Evolutionary conservation across 768 basidiomycete species (phyloP).

Genomic region (Boletus coccyginus): DNA sequence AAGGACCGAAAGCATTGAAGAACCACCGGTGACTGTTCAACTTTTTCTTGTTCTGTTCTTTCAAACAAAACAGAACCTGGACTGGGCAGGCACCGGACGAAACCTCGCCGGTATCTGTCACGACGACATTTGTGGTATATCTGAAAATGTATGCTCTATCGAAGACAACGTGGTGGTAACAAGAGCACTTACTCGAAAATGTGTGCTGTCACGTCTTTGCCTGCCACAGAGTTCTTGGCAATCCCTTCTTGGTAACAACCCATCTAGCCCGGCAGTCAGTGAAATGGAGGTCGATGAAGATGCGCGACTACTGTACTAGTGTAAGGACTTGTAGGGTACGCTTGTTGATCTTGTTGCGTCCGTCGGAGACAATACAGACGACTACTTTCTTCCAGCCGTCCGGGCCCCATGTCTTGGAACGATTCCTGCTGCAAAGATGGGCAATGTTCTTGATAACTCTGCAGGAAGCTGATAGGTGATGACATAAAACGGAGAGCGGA

Average conservation of each 20-base stretch:
- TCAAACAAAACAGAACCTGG: constrained; percentile 87
- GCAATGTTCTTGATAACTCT: constrained; percentile 87
- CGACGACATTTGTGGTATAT: constrained; percentile 77
- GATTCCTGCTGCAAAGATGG: constrained; percentile 66
- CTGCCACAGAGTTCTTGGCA: constrained; percentile 82
- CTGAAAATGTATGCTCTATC: constrained; percentile 31
- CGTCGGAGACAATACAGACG: constrained; percentile 85
- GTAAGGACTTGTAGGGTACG: constrained; percentile 87
- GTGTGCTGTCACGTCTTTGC: constrained; percentile 90
- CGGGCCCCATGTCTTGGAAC: constrained; percentile 81
- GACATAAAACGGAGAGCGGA: background rate
- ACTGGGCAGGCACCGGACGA: constrained; percentile 73
- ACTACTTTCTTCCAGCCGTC: constrained; percentile 91
- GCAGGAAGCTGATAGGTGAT: constrained; percentile 10
- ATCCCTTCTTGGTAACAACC: constrained; percentile 88
- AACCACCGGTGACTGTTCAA: constrained; percentile 96
- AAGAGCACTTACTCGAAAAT: constrained; percentile 77
- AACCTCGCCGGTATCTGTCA: constrained; percentile 78
- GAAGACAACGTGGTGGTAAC: background rate
- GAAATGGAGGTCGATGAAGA: background rate
- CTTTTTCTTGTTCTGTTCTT: constrained; percentile 97
- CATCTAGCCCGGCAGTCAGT: constrained; percentile 48
- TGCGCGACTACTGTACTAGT: constrained; percentile 46
- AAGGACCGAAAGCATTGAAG: constrained; percentile 92
- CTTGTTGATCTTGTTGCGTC: constrained; percentile 84